Evolutionary conservation across 352 stramenopile species (phyloP).

Genomic region (Blastocystis hominis): DNA sequence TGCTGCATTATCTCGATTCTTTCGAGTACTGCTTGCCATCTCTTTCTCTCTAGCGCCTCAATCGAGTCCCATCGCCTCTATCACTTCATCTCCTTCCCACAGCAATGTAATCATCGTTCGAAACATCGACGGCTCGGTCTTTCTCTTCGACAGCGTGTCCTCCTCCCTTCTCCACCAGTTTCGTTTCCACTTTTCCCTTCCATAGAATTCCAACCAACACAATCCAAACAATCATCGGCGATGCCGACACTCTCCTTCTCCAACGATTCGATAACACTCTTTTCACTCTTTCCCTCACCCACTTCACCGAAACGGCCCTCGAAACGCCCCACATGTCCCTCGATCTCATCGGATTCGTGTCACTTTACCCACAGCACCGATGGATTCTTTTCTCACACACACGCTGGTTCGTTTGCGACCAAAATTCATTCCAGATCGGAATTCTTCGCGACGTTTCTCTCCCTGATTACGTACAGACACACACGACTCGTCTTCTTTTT

Average conservation of each 20-base stretch:
- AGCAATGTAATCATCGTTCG: neutral
- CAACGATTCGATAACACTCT: neutral
- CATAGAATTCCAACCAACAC: neutral
- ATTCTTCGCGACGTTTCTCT: neutral
- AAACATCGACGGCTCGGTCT: neutral
- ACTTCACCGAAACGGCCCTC: neutral
- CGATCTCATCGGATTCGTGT: neutral
- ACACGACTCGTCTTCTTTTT: neutral
- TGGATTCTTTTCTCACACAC: neutral
- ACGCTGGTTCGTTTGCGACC: neutral
- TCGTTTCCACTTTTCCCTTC: neutral
- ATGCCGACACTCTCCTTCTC: neutral
- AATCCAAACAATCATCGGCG: neutral
- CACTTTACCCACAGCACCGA: neutral
- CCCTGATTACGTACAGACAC: neutral
- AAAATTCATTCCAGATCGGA: neutral
- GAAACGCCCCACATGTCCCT: neutral
- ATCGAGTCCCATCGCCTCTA: neutral
- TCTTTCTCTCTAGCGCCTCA: neutral
- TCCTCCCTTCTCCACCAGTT: neutral
- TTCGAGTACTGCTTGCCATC: neutral
- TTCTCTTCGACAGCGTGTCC: neutral
- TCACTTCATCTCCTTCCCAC: neutral
- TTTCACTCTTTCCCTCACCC: neutral
- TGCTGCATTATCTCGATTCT: neutral